phyloP scores from a whole-genome alignment of 2,329 filamentous ascomycete species.

The Microdochium bolleyi region DNA sequence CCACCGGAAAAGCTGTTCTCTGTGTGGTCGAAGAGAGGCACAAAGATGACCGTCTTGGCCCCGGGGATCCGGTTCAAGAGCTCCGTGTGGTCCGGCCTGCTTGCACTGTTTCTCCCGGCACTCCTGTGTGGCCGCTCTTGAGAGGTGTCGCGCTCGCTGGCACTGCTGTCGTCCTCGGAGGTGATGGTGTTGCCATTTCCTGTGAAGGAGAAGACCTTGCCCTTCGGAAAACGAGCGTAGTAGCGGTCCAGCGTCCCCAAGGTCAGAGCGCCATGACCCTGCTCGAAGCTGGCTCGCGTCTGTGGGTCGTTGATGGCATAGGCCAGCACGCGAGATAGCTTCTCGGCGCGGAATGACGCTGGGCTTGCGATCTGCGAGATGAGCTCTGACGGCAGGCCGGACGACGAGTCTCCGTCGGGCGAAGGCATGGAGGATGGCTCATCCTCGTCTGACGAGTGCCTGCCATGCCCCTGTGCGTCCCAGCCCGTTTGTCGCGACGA shows the following conservation, averaged over 20 bases:
- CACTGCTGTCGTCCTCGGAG: constrained; percentile 20
- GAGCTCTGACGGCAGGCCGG: background rate
- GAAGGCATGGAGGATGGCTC: background rate
- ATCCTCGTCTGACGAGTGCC: constrained; percentile 9
- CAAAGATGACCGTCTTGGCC: constrained; percentile 23
- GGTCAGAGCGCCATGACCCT: constrained; percentile 14
- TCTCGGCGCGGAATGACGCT: constrained; percentile 13
- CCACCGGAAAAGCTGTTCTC: constrained; percentile 24
- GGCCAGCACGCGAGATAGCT: constrained; percentile 19
- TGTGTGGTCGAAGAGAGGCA: constrained; percentile 25
- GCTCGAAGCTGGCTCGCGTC: constrained; percentile 14
- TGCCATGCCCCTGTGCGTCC: background rate
- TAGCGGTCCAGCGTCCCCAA: constrained; percentile 20
- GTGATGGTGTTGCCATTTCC: constrained; percentile 16
- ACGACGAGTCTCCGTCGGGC: background rate
- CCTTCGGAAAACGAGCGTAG: constrained; percentile 18
- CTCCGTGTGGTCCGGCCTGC: constrained; percentile 10
- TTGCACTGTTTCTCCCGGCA: background rate
- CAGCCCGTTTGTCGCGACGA: constrained; percentile 3
- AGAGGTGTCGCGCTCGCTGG: constrained; percentile 12
- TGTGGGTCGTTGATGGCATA: constrained; percentile 16
- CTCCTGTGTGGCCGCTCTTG: background rate
- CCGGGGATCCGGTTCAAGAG: constrained; percentile 23
- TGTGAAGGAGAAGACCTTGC: constrained; percentile 21
- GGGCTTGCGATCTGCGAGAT: constrained; percentile 19